Conservation (phyloP, 345 rosid species). For the Melastoma malabathricum region DNA sequence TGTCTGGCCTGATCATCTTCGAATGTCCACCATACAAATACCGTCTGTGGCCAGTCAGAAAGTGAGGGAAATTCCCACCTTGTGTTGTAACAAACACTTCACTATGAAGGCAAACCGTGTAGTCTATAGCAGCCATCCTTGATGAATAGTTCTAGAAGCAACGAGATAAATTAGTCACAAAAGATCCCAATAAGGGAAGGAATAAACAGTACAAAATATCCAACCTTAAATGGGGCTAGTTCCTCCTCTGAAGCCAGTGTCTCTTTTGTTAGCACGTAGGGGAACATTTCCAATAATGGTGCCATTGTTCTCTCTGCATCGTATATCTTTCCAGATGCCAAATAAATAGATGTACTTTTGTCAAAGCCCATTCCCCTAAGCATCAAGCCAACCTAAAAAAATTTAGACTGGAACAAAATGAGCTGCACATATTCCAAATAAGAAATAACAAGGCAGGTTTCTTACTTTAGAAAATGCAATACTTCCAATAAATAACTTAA, state of each 20-base stretch:
- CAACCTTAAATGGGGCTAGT: slow-evolving; percentile 77
- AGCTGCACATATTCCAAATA: background rate
- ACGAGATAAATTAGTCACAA: slow-evolving; percentile 9
- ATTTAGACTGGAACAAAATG: slow-evolving; percentile 7
- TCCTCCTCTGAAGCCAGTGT: slow-evolving; percentile 76
- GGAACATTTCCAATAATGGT: slow-evolving; percentile 91
- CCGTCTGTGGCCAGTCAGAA: slow-evolving; percentile 94
- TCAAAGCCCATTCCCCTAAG: slow-evolving; percentile 98
- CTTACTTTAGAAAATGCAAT: background rate
- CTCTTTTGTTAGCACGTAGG: slow-evolving; percentile 83
- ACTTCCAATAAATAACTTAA: background rate
- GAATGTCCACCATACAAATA: slow-evolving; percentile 86
- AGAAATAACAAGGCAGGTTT: background rate
- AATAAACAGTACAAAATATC: background rate
- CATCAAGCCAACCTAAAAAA: slow-evolving; percentile 84
- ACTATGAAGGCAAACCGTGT: slow-evolving; percentile 98
- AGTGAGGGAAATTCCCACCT: slow-evolving; percentile 98
- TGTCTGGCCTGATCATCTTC: slow-evolving; percentile 92
- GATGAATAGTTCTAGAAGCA: slow-evolving; percentile 82
- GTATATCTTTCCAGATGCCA: slow-evolving; percentile 96
- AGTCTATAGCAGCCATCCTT: slow-evolving; percentile 99
- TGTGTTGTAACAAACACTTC: slow-evolving; percentile 98
- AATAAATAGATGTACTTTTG: slow-evolving; percentile 61
- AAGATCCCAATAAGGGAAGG: slow-evolving; percentile 5
- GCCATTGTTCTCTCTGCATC: slow-evolving; percentile 81